Conservation (phyloP, 768 basidiomycete genomes). For the Artomyces pyxidatus region DNA sequence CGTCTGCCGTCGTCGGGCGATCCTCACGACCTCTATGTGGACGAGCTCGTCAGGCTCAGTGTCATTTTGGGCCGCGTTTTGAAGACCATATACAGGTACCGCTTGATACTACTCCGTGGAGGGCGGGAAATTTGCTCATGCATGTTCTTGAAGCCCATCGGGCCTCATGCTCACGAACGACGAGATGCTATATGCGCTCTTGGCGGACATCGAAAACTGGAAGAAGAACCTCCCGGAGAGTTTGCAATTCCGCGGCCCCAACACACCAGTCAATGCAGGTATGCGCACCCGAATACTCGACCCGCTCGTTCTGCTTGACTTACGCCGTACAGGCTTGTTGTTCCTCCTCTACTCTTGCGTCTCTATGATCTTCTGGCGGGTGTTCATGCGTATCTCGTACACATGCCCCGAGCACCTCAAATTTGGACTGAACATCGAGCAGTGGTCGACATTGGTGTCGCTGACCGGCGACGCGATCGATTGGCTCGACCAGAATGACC, state of each 20-base stretch:
- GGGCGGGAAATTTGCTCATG: not conserved
- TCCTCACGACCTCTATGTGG: constrained; percentile 69
- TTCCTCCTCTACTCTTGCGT: constrained; percentile 86
- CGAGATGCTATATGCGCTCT: constrained; percentile 57
- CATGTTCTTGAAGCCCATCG: constrained; percentile 50
- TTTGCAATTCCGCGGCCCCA: constrained; percentile 68
- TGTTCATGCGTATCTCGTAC: constrained; percentile 97
- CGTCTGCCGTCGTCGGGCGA: constrained; percentile 87
- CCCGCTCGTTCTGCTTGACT: not conserved
- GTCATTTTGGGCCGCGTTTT: constrained; percentile 86
- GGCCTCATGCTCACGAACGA: constrained; percentile 83
- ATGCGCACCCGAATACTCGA: constrained; percentile 19
- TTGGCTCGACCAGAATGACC: constrained; percentile 81
- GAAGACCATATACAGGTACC: constrained; percentile 94
- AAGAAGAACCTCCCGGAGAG: constrained; percentile 67
- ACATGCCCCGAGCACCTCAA: constrained; percentile 84
- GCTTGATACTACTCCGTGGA: no score
- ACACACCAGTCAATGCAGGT: constrained; percentile 63
- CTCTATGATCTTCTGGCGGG: constrained; percentile 95
- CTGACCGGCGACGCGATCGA: constrained; percentile 79
- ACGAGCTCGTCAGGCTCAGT: constrained; percentile 86
- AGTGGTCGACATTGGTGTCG: constrained; percentile 67
- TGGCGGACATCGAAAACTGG: constrained; percentile 70
- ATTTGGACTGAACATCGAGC: constrained; percentile 71
- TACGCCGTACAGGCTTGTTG: constrained; percentile 55